Evolutionary conservation across 192 early-diverging fungal species (phyloP).

Genomic region (Podila verticillata): DNA sequence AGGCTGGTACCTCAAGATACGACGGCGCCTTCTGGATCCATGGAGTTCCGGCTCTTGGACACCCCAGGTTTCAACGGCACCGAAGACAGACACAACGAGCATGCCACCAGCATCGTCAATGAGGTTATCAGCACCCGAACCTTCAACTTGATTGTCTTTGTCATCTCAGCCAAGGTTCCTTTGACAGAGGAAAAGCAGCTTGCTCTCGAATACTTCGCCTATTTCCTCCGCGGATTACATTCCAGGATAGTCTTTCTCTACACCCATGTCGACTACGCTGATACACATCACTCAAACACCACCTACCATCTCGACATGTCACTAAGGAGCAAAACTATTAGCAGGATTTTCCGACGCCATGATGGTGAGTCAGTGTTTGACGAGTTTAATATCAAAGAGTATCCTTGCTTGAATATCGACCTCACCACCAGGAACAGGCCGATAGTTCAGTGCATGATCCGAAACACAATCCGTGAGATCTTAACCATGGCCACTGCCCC

Average conservation of each 20-base stretch:
- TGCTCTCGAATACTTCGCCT: neutral
- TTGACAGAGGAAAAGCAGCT: no score
- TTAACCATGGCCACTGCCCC: neutral
- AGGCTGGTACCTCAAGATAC: no score
- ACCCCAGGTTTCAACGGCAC: neutral
- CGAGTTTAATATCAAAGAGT: neutral
- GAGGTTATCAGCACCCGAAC: neutral
- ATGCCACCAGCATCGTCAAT: neutral
- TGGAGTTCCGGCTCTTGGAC: neutral
- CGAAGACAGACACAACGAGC: neutral
- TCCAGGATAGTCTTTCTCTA: no score
- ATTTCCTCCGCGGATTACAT: no score
- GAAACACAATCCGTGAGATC: neutral
- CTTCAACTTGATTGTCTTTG: neutral
- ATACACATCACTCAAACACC: no score
- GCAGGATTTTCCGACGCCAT: no score
- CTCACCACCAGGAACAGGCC: no score
- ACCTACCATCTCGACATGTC: no score
- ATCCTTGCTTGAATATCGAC: neutral
- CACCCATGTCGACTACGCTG: no score
- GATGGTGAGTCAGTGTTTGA: neutral
- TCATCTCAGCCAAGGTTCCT: no score
- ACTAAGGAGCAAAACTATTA: no score
- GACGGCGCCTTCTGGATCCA: no score
- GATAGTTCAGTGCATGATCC: neutral